Conservation (phyloP, 495 filamentous ascomycete genomes). For the Penicillium psychrofluorescens region DNA sequence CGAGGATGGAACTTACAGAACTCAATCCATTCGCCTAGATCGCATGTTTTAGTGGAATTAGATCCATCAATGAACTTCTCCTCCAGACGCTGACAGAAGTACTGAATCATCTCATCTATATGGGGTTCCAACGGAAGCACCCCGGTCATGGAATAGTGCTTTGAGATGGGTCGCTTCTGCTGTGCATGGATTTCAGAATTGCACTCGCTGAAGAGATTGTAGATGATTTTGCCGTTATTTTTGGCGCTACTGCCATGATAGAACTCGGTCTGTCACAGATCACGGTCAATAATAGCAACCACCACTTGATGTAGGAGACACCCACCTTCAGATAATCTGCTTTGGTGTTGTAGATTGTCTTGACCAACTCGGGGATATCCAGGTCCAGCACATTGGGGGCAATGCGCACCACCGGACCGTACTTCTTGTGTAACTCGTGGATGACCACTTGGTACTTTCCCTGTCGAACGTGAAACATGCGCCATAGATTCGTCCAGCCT, state of each 20-base stretch:
- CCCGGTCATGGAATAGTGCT: conserved; percentile 23
- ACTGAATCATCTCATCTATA: conserved; percentile 25
- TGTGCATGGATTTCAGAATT: conserved; percentile 19
- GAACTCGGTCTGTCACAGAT: conserved; percentile 24
- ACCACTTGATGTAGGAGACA: neutral
- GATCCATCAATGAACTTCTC: conserved; percentile 17
- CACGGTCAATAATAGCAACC: neutral
- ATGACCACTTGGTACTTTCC: conserved; percentile 23
- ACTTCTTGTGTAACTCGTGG: conserved; percentile 24
- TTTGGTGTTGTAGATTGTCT: conserved; percentile 19
- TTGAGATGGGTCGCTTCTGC: conserved; percentile 27
- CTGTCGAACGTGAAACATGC: conserved; percentile 15
- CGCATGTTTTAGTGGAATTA: conserved; percentile 11
- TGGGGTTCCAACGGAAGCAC: conserved; percentile 24
- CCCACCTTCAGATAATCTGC: conserved; percentile 13
- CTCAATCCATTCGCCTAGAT: conserved; percentile 25
- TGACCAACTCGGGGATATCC: conserved; percentile 17
- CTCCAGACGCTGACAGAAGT: conserved; percentile 23
- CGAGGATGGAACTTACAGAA: conserved; percentile 13
- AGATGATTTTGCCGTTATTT: conserved; percentile 26
- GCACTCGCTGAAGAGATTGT: conserved; percentile 24
- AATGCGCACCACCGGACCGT: conserved; percentile 27
- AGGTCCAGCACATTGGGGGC: conserved; percentile 25
- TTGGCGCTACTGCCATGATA: conserved; percentile 27
- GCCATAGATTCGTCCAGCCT: conserved; percentile 33